phyloP scores from a whole-genome alignment of 768 basidiomycete genomes.

The Mycena pura region DNA sequence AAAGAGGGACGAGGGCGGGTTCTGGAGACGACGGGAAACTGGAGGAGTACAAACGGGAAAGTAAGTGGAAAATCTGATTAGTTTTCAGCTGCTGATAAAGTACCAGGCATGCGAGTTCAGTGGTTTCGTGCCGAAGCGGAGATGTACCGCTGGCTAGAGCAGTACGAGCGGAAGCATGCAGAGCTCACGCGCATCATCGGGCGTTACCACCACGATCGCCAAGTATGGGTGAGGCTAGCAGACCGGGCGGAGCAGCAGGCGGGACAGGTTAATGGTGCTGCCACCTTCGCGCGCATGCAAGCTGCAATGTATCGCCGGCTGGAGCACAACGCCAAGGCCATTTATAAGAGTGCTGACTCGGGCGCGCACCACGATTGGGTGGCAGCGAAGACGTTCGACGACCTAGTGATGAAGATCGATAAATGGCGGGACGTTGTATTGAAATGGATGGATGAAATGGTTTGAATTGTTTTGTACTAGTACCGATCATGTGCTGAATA shows the following conservation, averaged over 20 bases:
- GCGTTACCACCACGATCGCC: neutral
- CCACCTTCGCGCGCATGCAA: neutral
- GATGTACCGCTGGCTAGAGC: neutral
- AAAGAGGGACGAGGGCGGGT: neutral
- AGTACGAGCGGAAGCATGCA: conserved; percentile 8
- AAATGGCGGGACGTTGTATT: neutral
- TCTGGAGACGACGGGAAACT: neutral
- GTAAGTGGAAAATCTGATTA: neutral
- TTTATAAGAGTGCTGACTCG: neutral
- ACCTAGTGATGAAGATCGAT: neutral
- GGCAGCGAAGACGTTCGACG: neutral
- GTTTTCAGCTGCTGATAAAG: neutral
- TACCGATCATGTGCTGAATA: no score
- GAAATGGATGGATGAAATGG: no score
- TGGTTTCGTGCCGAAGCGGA: conserved; percentile 4
- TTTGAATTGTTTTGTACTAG: neutral
- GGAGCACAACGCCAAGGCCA: conserved; percentile 2
- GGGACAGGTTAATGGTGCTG: neutral
- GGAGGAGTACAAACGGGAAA: conserved; percentile 15
- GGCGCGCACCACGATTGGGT: conserved; percentile 11
- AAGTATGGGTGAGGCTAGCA: conserved; percentile 2
- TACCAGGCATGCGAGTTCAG: conserved; percentile 6
- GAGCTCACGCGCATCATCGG: conserved; percentile 4
- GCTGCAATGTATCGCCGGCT: conserved; percentile 4
- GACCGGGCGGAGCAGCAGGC: neutral